Evolutionary conservation across 2,329 filamentous ascomycete species (phyloP).

Genomic region (Sporothrix brasiliensis): DNA sequence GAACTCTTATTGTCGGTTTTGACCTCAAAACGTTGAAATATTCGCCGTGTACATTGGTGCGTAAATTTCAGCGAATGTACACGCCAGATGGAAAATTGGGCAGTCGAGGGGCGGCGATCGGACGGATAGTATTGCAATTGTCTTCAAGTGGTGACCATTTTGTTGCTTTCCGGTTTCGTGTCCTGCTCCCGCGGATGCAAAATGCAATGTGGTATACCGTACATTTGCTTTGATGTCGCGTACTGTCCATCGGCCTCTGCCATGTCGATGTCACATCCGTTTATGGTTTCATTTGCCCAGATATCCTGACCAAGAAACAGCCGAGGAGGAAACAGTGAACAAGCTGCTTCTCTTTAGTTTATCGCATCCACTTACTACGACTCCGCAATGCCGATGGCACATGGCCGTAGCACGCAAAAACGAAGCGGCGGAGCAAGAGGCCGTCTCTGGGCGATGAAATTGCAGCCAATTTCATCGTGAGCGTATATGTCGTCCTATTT

Average conservation of each 20-base stretch:
- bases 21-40: background rate
- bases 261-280: slow-evolving; percentile 4
- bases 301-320: background rate
- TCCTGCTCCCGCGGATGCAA: background rate
- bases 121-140: background rate
- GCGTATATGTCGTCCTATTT: too few relatives aligned
- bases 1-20: background rate
- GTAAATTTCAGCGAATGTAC: background rate
- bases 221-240: background rate
- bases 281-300: slow-evolving; percentile 10
- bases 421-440: background rate
- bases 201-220: background rate
- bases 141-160: background rate
- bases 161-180: slow-evolving; percentile 1
- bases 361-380: background rate
- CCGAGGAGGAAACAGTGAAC: background rate
- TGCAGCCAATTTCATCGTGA: slow-evolving; percentile 19
- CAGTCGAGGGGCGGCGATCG: background rate
- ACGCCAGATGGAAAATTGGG: background rate
- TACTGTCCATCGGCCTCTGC: background rate
- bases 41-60: background rate
- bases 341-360: background rate
- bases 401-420: background rate
- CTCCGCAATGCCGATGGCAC: slow-evolving; percentile 1
- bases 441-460: slow-evolving; percentile 1